Evolutionary conservation across 345 rosid species (phyloP), one percentile per base, ranked within the genome.

Genomic region (Syzygium grande): DNA sequence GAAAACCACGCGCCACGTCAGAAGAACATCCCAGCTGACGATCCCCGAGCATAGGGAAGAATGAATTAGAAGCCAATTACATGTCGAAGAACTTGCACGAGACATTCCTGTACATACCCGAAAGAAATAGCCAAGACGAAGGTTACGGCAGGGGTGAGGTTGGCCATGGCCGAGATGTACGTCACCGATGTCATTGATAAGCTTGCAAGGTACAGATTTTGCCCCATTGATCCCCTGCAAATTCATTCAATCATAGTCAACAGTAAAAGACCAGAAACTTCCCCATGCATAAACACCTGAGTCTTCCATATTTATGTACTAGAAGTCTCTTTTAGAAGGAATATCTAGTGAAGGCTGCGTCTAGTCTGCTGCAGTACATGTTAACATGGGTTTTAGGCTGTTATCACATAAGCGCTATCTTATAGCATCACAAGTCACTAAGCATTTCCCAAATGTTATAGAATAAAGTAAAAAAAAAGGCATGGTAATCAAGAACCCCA

Each of bases 141-240:
- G n/a, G 88, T 87, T 41, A 87, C 51, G 0, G 88, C 88, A 2
- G 88, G 88, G 77, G 56, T 46, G 7, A 87, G 58, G 88, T 87
- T 87, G 51, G 85, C 51, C 88, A 87, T 79, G 85, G 88, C 88
- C 41, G 85, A 56, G 43, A 78, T 49, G 2, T 54, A 87, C 49
- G 88, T 87, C 4, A 56, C 85, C 7, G 88, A 80, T 25, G 88
- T 87, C 56, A 53, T 53, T 77, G 83, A 78, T 68, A 87, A 80
- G 43, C 85, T 84, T 11, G 88, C 88, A 13, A 78, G 61, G 88
- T 80, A 80, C 34, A 87, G 41, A 52, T 87, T 87, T 61, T 87
- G 88, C 83, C 61, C 78, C 51, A 87, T 3, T 14, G 84, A 84
- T 56, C 85, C 85, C 77, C 87, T 86, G 84, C 41, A 15, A 55